Evolutionary conservation across 2,329 filamentous ascomycete species (phyloP), one percentile per base, ranked within the genome.

Genomic region (Aspergillus sp.): DNA sequence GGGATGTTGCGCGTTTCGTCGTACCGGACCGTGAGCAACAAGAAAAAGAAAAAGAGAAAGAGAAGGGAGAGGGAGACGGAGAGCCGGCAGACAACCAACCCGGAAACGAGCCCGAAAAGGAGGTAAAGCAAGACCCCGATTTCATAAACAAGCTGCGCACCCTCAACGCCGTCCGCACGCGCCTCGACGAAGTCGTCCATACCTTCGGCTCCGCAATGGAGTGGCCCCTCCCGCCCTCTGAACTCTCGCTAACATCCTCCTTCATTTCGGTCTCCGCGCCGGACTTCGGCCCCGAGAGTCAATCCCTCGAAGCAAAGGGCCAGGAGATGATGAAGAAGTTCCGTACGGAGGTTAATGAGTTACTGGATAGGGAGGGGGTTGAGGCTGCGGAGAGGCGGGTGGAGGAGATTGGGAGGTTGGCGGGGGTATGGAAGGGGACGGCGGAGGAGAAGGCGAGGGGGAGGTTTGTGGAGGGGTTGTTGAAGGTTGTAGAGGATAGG

Each of bases 181-280:
- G 90, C n/a, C 78, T 98, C 13, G 90, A 97, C 55, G 80, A 83
- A 1, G 90, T 97, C 20, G 90, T 97, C 61, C 86, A 88, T 66
- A 86, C 85, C 1, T 98, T 98, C 66, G 91, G 90, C 37, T 86
- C 94, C 59, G 91, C 93, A 27, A 95, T 97, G 88, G 86, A 94
- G 58, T 97, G 95, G 78, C 86, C 88, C 1, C 82, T 96, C 44
- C 88, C 91, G 1, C 90, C 91, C 0, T 94, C 88, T 0, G 90
- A 95, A 63, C 71, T 90, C 10, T 91, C 87, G 0, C 81, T 94
- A 48, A 81, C 85, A 41, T 91, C 88, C 1, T 90, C 87, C 0
- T 90, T 96, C 61, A 82, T 96, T 42, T 94, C 88, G 5, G 89
- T 96, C 10, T 95, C 90, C 0, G 88, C 86, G 0, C 90, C 91